Base-by-base conservation (phyloP, 371 early-diverging fungal genomes). In the Apophysomyces variabilis region DNA sequence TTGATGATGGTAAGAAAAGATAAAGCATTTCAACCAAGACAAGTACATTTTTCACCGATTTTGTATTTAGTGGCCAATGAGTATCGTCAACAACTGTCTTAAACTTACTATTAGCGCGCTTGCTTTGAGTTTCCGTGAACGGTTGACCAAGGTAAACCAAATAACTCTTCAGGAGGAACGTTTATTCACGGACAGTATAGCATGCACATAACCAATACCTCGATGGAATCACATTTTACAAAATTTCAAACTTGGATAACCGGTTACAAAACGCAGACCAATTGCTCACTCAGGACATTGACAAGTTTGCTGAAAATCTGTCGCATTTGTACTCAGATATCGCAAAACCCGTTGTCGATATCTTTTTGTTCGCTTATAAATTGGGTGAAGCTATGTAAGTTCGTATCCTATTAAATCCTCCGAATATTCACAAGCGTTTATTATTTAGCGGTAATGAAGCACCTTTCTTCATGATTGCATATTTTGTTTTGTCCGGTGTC, bases 261-360 rank as follows among this genome's bases (percentile, higher is more conserved):
- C 83, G 94, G 64, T 85, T 94, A 61, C 87, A 92, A 61, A 94
- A 95, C 65, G 89, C 91, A 3, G 95, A 95, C 80, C 95, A 95
- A 72, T 77, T 93, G 11, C 70, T 95, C 62, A 94, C 95, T 1
- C 92, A 94, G 76, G 95, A 94, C 69, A 91, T 94, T 68, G 94
- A 93, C 73, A 92, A 94, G 70, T 94, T 95, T 65, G 84, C 91
- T 38, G 89, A 85, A 45, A 91, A 87, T 71, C 78, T 90, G 58
- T 89, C 89, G 41, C 87, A 90, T 64, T 72, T 95, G 59, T 90
- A 93, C 72, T 90, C 93, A 7, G 93, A 92, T 70, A 89, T 93
- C 60, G 88, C 91, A 43, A 95, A 95, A 62, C 95, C 95, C 14
- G 63, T 93, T 8, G 89, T 95, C 6, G 95, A 95, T 65, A 91